Evolutionary conservation across 192 early-diverging fungal genomes (phyloP).

Genomic region (Backusella westeae): DNA sequence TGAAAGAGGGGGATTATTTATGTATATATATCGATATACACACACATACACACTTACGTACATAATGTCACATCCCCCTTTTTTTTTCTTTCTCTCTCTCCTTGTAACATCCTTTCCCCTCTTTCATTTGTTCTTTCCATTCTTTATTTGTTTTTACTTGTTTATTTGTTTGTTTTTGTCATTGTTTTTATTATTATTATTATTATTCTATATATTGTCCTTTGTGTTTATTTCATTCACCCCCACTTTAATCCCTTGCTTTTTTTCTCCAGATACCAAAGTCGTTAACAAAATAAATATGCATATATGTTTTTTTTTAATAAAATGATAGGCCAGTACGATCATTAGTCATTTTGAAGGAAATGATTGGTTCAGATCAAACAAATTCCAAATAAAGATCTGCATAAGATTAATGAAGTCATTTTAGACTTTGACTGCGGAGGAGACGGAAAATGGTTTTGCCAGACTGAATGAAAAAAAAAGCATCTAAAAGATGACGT

Average conservation of each 20-base stretch:
- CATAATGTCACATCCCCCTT: background rate
- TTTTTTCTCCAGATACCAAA: background rate
- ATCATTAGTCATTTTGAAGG: background rate
- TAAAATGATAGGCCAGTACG: background rate
- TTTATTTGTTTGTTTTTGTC: background rate
- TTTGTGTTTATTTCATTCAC: background rate
- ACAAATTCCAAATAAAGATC: background rate
- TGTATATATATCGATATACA: background rate
- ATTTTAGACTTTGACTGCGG: background rate
- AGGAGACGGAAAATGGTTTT: background rate
- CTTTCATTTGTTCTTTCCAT: background rate
- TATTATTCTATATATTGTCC: background rate
- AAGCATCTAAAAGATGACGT: background rate
- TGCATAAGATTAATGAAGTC: background rate
- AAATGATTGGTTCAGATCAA: background rate
- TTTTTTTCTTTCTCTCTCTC: background rate
- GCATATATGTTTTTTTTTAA: background rate
- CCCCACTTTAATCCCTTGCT: background rate
- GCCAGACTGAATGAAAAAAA: no score
- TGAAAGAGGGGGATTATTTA: background rate
- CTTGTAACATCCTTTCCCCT: background rate
- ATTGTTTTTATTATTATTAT: background rate
- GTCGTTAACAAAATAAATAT: background rate
- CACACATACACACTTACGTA: background rate
- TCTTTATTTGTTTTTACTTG: constrained; percentile 2